Base-by-base conservation (phyloP, 495 filamentous ascomycete genomes). In the Viridothelium virens region DNA sequence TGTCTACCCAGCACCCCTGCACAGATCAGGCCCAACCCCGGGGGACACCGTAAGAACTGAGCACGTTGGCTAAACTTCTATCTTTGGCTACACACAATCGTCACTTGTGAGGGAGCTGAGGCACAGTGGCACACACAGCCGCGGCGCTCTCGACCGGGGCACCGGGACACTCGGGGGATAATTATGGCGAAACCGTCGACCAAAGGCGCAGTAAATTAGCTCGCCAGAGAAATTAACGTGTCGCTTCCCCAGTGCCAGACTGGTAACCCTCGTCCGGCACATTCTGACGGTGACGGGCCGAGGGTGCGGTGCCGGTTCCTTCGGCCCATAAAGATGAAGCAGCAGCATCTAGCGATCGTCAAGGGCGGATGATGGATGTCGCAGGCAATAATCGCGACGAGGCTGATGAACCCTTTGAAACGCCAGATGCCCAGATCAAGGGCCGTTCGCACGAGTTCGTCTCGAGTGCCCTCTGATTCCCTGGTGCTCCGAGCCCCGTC, bases 151-250 rank as follows among this genome's bases (percentile, higher is more conserved):
- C 18, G 53, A n/a, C 53, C 5, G 11, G 48, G 25, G 48, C 48
- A 25, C 25, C 25, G 25, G 25, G 25, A 25, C 25, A 25, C 25
- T 25, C 25, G 25, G 48, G 48, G 53, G 53, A 59, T 59, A 59
- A 59, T 59, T 59, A 59, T 59, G 53, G 53, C 53, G 53, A 59
- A 59, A 59, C 53, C 6, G 53, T 59, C 31, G 25, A 59, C 25
- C 4, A 44, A 59, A 59, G 53, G 53, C 53, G 53, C 53, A 59
- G 53, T 59, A 59, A 59, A 59, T 59, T 7, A 9, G 53, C 53
- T 59, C 14, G 25, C 31, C 53, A 59, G 53, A 31, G 53, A 59
- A 59, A 36, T 59, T 10, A 59, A n/a, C 25, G 5, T 10, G 31
- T 59, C 14, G 31, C 53, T 36, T 7, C n/a, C 25, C 48, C 25